Percentiles rank a stretch among this genome's conserved stretches.
These are phyloP conservation scores for Metschnikowia peoriensis DNA, from an alignment of 805 yeast species.

Conservation along the genomic window DNA sequence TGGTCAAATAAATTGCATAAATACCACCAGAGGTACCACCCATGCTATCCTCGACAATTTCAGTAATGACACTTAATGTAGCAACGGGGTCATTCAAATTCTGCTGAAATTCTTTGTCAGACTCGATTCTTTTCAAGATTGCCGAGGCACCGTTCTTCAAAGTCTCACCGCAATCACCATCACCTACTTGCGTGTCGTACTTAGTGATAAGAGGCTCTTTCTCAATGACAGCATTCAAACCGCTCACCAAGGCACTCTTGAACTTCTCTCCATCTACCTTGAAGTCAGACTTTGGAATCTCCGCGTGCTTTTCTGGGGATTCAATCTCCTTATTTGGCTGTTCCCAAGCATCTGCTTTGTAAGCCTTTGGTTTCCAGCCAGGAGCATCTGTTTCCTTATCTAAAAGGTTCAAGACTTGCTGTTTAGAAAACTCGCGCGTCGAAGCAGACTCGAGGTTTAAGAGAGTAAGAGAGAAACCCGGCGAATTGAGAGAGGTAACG, in stretches of 20 bases:
- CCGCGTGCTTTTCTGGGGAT: constrained; percentile 25
- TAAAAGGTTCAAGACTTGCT: constrained; percentile 47
- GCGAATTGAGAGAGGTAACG: constrained; percentile 88
- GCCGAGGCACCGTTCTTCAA: constrained; percentile 79
- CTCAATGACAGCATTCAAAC: constrained; percentile 28
- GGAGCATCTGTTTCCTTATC: constrained; percentile 77
- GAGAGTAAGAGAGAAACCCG: constrained; percentile 85
- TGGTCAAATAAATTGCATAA: constrained; percentile 80
- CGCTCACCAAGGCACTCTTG: constrained; percentile 48
- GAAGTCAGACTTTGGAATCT: constrained; percentile 26
- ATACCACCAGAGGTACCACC: constrained; percentile 97
- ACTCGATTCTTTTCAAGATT: constrained; percentile 51
- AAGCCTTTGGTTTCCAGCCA: constrained; percentile 66
- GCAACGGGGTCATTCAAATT: constrained; percentile 48
- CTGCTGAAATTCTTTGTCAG: constrained; percentile 26
- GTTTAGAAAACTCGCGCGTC: constrained; percentile 10
- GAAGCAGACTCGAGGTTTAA: constrained; percentile 57
- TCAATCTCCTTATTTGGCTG: constrained; percentile 23
- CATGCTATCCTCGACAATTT: constrained; percentile 85
- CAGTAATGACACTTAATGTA: constrained; percentile 70
- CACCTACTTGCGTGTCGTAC: constrained; percentile 88
- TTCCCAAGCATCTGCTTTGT: constrained; percentile 30
- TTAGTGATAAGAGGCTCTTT: constrained; percentile 78
- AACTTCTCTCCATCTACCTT: constrained; percentile 44
- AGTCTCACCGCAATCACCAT: constrained; percentile 97